Base-by-base conservation (phyloP, 2,329 filamentous ascomycete species). In the Elsinoe arachidis region DNA sequence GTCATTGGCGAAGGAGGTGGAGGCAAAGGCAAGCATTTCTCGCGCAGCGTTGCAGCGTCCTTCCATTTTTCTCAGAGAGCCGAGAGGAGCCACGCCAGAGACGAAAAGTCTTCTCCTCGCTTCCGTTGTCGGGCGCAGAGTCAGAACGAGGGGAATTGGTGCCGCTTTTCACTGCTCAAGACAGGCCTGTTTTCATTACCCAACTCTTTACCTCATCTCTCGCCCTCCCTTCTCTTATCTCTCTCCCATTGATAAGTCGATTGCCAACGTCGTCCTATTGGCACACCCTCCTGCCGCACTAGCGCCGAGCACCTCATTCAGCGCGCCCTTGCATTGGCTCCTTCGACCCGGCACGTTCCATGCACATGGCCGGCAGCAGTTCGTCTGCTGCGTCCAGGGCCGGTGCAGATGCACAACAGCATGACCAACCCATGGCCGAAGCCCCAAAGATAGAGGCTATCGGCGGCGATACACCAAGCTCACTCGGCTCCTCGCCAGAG, bases 341-440 rank as follows among this genome's bases (percentile, higher is more conserved):
- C 64, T 65, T 64, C 66, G 69, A 70, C 67, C 67, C 70, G 61
- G 61, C 57, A 59, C 59, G 55, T 57, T 58, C 51, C 52, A 60
- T 72, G 74, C 74, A 75, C 68, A 78, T 78, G 76, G 72, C 70
- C 68, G 75, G 77, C 73, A 76, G 70, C 70, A 64, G 54, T 56
- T 57, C 59, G 58, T 66, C 66, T 65, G 68, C 70, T 68, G 72
- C 73, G 37, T 33, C 37, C 39, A 17, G 26, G 53, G 53, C 53
- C 12, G 38, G 19, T 43, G 39, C 53, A 43, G 53, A 53, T 21
- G 23, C 49, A 10, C 49, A 53, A 11, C 34, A 38, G 17, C 11
- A 21, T 26, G 38, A 46, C 37, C 37, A 43, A 30, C 54, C 34
- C 67, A 74, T 76, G 71, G 70, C 70, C 59, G 68, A 72, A 64